Conservation (phyloP, 495 filamentous ascomycete species). For the Penicillium malachiteum region DNA sequence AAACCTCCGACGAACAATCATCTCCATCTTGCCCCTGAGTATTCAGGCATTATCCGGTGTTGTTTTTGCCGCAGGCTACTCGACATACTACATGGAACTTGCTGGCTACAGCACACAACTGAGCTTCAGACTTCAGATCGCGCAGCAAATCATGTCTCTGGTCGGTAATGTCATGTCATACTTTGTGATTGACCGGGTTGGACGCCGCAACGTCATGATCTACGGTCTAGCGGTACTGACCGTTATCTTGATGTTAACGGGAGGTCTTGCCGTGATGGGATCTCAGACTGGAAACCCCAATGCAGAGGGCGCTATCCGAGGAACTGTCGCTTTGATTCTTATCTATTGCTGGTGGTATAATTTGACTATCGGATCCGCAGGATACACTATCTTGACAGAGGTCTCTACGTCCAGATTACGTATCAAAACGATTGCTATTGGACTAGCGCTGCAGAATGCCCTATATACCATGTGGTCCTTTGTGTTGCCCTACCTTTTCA, state of each 20-base stretch:
- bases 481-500: slow-evolving; percentile 18
- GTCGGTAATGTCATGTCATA: slow-evolving; percentile 32
- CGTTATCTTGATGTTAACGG: slow-evolving; percentile 24
- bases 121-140: slow-evolving; percentile 30
- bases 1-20: slow-evolving; percentile 35
- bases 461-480: slow-evolving; percentile 30
- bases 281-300: slow-evolving; percentile 11
- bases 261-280: slow-evolving; percentile 23
- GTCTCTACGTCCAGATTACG: slow-evolving; percentile 26
- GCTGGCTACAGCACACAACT: slow-evolving; percentile 27
- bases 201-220: slow-evolving; percentile 26
- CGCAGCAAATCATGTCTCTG: slow-evolving; percentile 30
- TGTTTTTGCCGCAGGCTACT: slow-evolving; percentile 26
- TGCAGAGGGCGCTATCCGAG: slow-evolving; percentile 17
- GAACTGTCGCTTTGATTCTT: slow-evolving; percentile 22
- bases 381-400: slow-evolving; percentile 30
- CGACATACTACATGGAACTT: slow-evolving; percentile 34
- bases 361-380: slow-evolving; percentile 31
- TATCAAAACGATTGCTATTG: slow-evolving; percentile 34
- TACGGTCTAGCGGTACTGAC: slow-evolving; percentile 25
- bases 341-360: slow-evolving; percentile 31
- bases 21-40: slow-evolving; percentile 29
- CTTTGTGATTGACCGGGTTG: slow-evolving; percentile 28
- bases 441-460: slow-evolving; percentile 25
- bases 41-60: slow-evolving; percentile 34